A percentile compares a stretch with the other conserved stretches of the same genome.
Evolutionary conservation across 257 asterid species (phyloP).

Genomic region (Jacaranda copaia): DNA sequence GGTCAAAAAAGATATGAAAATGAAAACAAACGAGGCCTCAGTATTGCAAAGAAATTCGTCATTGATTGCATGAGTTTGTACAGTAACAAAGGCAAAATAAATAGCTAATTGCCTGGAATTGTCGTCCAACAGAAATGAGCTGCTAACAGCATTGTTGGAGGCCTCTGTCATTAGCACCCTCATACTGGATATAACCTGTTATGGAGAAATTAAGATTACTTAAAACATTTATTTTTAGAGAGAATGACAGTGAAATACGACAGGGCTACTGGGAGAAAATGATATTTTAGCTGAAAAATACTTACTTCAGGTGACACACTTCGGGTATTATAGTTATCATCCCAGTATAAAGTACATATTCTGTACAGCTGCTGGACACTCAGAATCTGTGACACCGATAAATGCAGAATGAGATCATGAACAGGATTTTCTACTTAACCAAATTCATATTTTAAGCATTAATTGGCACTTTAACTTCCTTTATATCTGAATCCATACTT

Average conservation of each 20-base stretch:
- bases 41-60: too few relatives aligned
- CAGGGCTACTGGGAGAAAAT: neutral
- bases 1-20: too few relatives aligned
- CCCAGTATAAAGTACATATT: constrained; percentile 94
- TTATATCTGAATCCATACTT: too few relatives aligned
- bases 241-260: neutral
- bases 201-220: constrained; percentile 15
- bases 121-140: constrained; percentile 92
- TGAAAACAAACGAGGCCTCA: too few relatives aligned
- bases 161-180: constrained; percentile 97
- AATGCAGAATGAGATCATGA: constrained; percentile 32
- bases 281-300: constrained; percentile 10
- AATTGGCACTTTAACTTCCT: too few relatives aligned
- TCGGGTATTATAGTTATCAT: constrained; percentile 92
- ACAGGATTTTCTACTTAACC: neutral
- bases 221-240: neutral
- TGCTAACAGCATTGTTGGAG: constrained; percentile 81
- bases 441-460: too few relatives aligned
- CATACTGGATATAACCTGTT: constrained; percentile 96
- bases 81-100: too few relatives aligned
- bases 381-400: constrained; percentile 69
- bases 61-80: too few relatives aligned
- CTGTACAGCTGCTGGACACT: constrained; percentile 98
- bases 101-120: constrained; percentile 67
- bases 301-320: constrained; percentile 94